Evolutionary conservation across 164 flowering plant species (phyloP), one percentile per base, ranked within the genome.

Genomic region (Aristolochia fimbriata): DNA sequence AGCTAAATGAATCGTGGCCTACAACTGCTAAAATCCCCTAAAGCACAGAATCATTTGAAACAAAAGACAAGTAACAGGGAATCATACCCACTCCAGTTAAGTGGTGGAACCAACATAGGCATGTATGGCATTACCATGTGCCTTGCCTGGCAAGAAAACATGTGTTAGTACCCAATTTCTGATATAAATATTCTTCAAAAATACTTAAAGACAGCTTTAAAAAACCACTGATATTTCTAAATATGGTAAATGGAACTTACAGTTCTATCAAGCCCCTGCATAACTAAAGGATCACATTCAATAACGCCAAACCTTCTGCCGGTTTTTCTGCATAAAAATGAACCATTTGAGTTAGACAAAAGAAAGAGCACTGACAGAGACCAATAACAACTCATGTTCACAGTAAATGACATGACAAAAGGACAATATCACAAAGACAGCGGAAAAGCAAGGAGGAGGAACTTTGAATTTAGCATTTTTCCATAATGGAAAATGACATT

Each of bases 111-210:
- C 75, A 83, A 61, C 87, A 83, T 83, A 62, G 87, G 87, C 87
- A 80, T 83, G 71, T 83, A 83, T 24, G 87, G 84, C 22, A 83
- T 83, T 69, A 83, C 85, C 83, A 83, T 77, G 70, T 82, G 84
- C 70, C 78, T 78, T 54, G 82, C 87, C 87, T 82, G 79, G 51
- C 47, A 15, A 19, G 66, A 15, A 63, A 55, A 52, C 3, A 57
- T n/a, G 15, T 62, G 19, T 22, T 41, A 37, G 45, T 50, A 55
- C 13, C 51, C 41, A 48, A 46, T 30, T 17, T 15, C 43, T 37
- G 43, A 37, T 37, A 37, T 0, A 37, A 10, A 37, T 37, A 37
- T 37, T 7, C 43, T 37, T 10, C 43, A 37, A 37, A 37, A 37
- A 37, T 0, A 10, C 4, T 37, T 37, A 16, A 16, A 59, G 8